These are phyloP conservation scores for Ogataea trehaloabstinens DNA, from an alignment of 805 yeast species.

Conservation along the genomic window DNA sequence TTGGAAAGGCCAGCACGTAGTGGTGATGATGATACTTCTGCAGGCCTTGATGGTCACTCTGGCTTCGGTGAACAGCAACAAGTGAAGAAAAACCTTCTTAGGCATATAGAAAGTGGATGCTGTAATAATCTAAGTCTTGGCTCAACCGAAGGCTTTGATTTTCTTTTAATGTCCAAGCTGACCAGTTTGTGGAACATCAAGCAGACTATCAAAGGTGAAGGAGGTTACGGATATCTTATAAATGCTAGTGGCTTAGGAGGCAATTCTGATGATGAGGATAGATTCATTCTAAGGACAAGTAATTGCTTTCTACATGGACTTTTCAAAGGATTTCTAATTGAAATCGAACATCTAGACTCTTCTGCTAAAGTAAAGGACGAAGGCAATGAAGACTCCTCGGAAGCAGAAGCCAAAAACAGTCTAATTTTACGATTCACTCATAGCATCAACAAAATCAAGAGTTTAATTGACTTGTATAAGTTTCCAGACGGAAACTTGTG, in stretches of 20 bases:
- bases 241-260: conserved; percentile 29
- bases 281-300: conserved; percentile 57
- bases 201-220: conserved; percentile 71
- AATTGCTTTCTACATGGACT: conserved; percentile 73
- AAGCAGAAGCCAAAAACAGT: conserved; percentile 21
- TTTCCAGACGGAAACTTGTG: conserved; percentile 37
- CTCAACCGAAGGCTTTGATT: conserved; percentile 52
- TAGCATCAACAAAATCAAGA: conserved; percentile 33
- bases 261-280: conserved; percentile 31
- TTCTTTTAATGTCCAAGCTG: conserved; percentile 52
- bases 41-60: conserved; percentile 1
- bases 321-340: conserved; percentile 68
- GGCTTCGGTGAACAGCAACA: conserved; percentile 8
- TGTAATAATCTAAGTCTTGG: conserved; percentile 41
- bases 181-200: conserved; percentile 69
- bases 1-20: conserved; percentile 8
- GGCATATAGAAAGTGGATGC: conserved; percentile 41
- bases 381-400: conserved; percentile 10
- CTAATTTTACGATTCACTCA: conserved; percentile 31
- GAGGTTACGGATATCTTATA: conserved; percentile 64
- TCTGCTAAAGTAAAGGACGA: conserved; percentile 12
- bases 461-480: conserved; percentile 29
- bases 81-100: conserved; percentile 24
- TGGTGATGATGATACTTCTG: conserved; percentile 11
- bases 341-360: conserved; percentile 45